phyloP scores from a whole-genome alignment of 176 grass and related monocot species.

The Elaeis guineensis region DNA sequence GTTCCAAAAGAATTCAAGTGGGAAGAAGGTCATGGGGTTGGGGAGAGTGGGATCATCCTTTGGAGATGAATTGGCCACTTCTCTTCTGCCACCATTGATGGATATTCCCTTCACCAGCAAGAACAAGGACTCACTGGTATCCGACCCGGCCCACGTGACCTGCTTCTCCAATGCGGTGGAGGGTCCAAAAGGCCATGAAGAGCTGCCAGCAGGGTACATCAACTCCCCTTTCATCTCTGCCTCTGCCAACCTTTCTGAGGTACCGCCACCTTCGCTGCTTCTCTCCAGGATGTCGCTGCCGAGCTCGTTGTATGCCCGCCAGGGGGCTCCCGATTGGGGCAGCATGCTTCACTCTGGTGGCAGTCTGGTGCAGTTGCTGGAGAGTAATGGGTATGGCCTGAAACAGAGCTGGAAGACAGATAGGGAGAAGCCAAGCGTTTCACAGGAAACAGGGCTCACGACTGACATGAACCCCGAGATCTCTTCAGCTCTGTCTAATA shows the following conservation, averaged over 20 bases:
- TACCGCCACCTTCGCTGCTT: constrained; percentile 1
- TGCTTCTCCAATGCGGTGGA: constrained; percentile 82
- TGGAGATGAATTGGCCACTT: constrained; percentile 6
- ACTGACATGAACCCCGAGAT: constrained; percentile 57
- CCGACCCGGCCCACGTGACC: constrained; percentile 56
- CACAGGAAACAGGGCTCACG: constrained; percentile 56
- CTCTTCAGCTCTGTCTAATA: constrained; percentile 14
- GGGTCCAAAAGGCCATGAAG: constrained; percentile 8
- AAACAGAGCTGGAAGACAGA: neutral
- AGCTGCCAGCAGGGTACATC: constrained; percentile 18
- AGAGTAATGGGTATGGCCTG: constrained; percentile 10
- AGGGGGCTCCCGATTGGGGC: too few relatives aligned
- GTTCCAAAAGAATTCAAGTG: constrained; percentile 54
- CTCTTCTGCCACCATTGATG: constrained; percentile 33
- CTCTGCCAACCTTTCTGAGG: neutral
- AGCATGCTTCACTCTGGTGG: neutral
- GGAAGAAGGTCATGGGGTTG: constrained; percentile 5
- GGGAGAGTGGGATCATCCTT: neutral
- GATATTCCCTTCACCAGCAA: constrained; percentile 32
- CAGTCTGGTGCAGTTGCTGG: constrained; percentile 52
- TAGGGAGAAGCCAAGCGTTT: constrained; percentile 29
- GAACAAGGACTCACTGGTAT: neutral
- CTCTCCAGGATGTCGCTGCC: constrained; percentile 10
- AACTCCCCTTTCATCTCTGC: constrained; percentile 2
- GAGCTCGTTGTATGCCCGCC: constrained; percentile 15